Conservation (phyloP, 2,329 filamentous ascomycete genomes). For the Hortaea werneckii region DNA sequence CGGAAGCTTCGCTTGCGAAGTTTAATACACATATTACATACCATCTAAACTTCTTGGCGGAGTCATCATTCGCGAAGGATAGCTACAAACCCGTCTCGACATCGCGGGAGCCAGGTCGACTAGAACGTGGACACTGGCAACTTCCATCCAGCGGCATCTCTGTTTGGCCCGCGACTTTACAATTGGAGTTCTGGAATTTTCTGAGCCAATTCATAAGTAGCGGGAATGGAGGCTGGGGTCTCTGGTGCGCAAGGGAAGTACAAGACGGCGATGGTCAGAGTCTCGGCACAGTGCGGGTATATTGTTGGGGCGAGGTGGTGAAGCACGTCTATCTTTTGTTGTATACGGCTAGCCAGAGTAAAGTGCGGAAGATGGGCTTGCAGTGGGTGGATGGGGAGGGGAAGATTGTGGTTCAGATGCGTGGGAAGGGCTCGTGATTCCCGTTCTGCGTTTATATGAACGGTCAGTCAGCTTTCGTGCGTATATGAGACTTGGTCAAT, state of each 20-base stretch:
- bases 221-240: constrained; percentile 57
- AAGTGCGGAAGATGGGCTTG: constrained; percentile 47
- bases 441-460: too few species aligned
- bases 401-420: constrained; percentile 44
- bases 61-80: constrained; percentile 15
- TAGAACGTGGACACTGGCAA: constrained; percentile 72
- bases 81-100: constrained; percentile 28
- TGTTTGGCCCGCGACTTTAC: constrained; percentile 41
- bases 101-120: constrained; percentile 40
- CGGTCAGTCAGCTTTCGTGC: too few species aligned
- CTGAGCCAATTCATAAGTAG: constrained; percentile 50
- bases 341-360: constrained; percentile 59
- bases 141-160: constrained; percentile 48
- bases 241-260: constrained; percentile 44
- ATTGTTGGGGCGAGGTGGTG: constrained; percentile 67
- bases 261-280: neutral
- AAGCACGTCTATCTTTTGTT: constrained; percentile 66
- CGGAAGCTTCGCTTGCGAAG: constrained; percentile 8
- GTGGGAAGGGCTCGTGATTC: neutral
- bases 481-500: too few species aligned
- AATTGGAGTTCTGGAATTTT: constrained; percentile 51
- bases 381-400: constrained; percentile 59
- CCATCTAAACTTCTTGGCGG: constrained; percentile 20
- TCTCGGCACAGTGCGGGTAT: constrained; percentile 47
- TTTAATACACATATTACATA: constrained; percentile 23